Evolutionary conservation across 2,329 filamentous ascomycete species (phyloP), one percentile per base, ranked within the genome.

Genomic region (Thyridium curvatum): DNA sequence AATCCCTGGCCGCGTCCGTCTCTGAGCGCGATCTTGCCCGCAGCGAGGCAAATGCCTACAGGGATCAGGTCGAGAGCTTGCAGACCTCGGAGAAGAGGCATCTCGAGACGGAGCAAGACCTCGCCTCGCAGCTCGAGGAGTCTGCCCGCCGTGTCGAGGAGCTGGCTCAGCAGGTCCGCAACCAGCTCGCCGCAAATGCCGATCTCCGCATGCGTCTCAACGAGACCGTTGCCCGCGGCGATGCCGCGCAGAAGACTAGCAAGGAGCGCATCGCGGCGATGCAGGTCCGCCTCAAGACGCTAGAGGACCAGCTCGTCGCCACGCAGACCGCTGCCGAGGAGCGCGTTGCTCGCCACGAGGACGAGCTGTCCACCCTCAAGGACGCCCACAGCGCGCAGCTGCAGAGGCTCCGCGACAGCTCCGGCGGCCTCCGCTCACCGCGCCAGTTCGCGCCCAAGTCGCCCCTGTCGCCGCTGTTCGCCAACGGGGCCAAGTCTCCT

Each of bases 301-400:
- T 96, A 37, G 93, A 97, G 58, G 90, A 97, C 44, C 79, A 84
- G 51, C 77, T 98, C 16, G 72, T 94, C 39, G 66, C 78, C 15
- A 88, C 91, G 2, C 91, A 97, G 60, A 82, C 87, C 41, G 77
- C 84, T 15, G 91, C 88, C 1, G 93, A 98, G 58, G 89, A 91
- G 35, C 82, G 82, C 30, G 79, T 97, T 41, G 68, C 77, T 32
- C 82, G 80, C 35, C 89, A 96, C 54, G 93, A 97, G 59, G 87
- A 93, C 30, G 89, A 96, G 61, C 75, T 95, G 30, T 68, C 77
- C 14, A 69, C 74, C 16, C 66, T 97, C 39, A 82, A 84, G 48
- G 87, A 94, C 40, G 84, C 79, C 42, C 82, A 93, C 54, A 87
- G 77, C 54, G 70, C 72, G 14, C 85, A 93, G 52, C 75, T 97